A percentile compares a stretch with the other conserved stretches of the same genome.
Evolutionary conservation across 441 rosid species (phyloP).

Genomic region (Pelargonium cotyledonis): DNA sequence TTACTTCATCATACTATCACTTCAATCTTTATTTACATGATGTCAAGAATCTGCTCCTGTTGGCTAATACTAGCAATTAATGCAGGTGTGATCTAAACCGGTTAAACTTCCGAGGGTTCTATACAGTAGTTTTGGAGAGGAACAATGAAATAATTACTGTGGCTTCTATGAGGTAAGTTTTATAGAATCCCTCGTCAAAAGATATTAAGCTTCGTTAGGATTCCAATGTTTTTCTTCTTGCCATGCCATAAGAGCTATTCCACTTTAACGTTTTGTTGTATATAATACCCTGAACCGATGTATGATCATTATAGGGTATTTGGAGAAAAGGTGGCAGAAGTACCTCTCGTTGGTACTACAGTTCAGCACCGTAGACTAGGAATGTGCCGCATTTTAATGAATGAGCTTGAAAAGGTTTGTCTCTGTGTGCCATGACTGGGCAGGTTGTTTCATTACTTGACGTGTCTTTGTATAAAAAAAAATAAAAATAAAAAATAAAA

Average conservation of each 20-base stretch:
- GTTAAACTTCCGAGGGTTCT: constrained; percentile 74
- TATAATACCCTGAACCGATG: constrained; percentile 14
- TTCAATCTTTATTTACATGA: neutral
- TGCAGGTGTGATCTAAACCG: constrained; percentile 61
- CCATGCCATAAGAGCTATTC: neutral
- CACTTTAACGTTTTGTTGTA: constrained; percentile 8
- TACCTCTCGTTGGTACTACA: constrained; percentile 83
- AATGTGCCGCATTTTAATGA: constrained; percentile 65
- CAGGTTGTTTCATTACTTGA: no score
- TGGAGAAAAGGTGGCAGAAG: constrained; percentile 69
- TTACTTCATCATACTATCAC: neutral
- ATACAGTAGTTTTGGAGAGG: constrained; percentile 63
- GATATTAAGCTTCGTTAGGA: constrained; percentile 2
- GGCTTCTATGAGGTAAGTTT: constrained; percentile 63
- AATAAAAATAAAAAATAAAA: no score
- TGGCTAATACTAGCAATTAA: constrained; percentile 16
- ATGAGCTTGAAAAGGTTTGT: constrained; percentile 65
- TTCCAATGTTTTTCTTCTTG: neutral
- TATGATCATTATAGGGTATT: constrained; percentile 41
- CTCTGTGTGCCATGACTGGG: neutral
- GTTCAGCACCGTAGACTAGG: constrained; percentile 56
- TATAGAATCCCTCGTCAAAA: constrained; percentile 9
- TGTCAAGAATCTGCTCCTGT: neutral
- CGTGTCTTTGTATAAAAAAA: no score
- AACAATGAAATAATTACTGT: constrained; percentile 59